These are phyloP conservation scores for Calonectria multiphialidica DNA, from an alignment of 2,329 filamentous ascomycete species.

Conservation along the genomic window DNA sequence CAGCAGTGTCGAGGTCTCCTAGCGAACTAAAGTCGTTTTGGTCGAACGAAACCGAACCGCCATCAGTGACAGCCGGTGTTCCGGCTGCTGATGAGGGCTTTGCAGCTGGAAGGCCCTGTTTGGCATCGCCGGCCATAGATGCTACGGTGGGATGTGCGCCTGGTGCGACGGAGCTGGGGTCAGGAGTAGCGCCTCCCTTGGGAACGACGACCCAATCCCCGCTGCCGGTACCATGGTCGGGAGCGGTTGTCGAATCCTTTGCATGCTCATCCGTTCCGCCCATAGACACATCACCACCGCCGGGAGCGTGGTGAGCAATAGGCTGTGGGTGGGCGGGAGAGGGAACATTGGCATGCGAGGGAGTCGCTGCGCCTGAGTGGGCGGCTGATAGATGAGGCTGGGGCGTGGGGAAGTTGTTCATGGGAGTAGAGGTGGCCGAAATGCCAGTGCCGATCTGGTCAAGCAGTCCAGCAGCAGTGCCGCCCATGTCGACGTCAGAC, in stretches of 20 bases:
- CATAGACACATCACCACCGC: conserved; percentile 60
- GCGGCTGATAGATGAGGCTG: conserved; percentile 68
- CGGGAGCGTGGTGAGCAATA: conserved; percentile 31
- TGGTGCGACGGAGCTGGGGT: conserved; percentile 42
- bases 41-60: conserved; percentile 60
- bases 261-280: conserved; percentile 61
- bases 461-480: conserved; percentile 72
- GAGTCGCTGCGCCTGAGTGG: conserved; percentile 70
- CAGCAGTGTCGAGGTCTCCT: conserved; percentile 77
- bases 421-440: conserved; percentile 70
- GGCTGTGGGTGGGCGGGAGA: conserved; percentile 56
- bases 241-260: conserved; percentile 55
- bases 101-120: conserved; percentile 29
- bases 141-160: conserved; percentile 1
- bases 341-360: conserved; percentile 59
- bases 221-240: conserved; percentile 63
- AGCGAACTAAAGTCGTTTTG: conserved; percentile 73
- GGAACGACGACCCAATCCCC: conserved; percentile 84
- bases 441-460: conserved; percentile 77
- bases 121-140: conserved; percentile 28
- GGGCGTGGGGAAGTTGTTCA: conserved; percentile 71
- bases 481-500: conserved; percentile 74
- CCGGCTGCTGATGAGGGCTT: conserved; percentile 36
- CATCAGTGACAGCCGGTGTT: conserved; percentile 49
- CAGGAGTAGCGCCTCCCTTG: conserved; percentile 66